Base-by-base conservation (phyloP, 1,284 basidiomycete genomes). In the Neolentinus lepideus region DNA sequence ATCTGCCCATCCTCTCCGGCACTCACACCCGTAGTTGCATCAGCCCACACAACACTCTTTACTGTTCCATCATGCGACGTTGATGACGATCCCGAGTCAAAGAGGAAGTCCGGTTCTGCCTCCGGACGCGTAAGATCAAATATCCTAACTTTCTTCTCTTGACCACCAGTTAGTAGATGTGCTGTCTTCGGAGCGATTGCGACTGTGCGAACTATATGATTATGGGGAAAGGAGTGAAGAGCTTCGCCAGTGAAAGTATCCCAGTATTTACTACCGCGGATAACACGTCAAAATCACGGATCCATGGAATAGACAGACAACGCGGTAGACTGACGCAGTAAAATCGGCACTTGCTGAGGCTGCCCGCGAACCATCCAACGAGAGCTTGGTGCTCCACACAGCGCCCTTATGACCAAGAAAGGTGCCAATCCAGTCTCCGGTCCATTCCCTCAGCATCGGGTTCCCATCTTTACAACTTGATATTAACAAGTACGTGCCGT, bases 371-470 rank as follows among this genome's bases (percentile, higher is more conserved):
- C 88, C 82, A 70, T 94, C 92, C 19, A 80, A 75, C n/a, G 90
- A 94, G 57, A 99, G 84, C 71, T 98, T 97, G 54, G 92, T 91
- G 58, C 89, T 88, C 96, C 97, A 99, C 3, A 99, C 97, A 4
- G 97, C 97, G 59, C 96, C 96, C 71, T 99, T 99, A 76, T 99
- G 96, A 2, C 95, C 95, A 16, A 98, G 78, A 71, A 99, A 99
- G 4, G 96, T 98, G 22, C 96, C 96, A 64, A 98, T 90, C 96
- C 96, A 99, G 71, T 99, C 96, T 26, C 96, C 96, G 53, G 93
- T 92, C 94, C 93, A 95, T 67, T 94, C 92, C 62, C 94, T 84
- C 61, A 97, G 75, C 93, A 96, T 96, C 33, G 94, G 94, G 64
- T 94, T 95, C 31, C 94, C 94, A 77, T 97, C 94, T 74, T 98